Conservation (phyloP, 2,329 filamentous ascomycete species). For the Aspergillus pseudoterreus region DNA sequence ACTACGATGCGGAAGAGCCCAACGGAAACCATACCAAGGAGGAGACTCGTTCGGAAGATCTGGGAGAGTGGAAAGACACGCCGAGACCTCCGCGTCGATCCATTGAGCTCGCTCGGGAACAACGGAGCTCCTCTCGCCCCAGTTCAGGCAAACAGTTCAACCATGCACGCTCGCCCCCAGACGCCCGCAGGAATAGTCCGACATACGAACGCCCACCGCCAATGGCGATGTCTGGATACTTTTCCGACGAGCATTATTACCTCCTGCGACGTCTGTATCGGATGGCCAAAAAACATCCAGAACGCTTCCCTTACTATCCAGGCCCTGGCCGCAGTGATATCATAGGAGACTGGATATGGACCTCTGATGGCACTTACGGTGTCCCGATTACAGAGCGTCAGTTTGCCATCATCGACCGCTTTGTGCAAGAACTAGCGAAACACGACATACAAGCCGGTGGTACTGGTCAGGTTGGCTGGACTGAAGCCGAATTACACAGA, state of each 20-base stretch:
- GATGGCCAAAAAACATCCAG: slow-evolving; percentile 34
- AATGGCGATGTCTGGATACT: slow-evolving; percentile 37
- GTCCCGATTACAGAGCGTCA: slow-evolving; percentile 41
- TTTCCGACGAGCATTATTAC: slow-evolving; percentile 40
- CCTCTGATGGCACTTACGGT: slow-evolving; percentile 38
- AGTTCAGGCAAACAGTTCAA: slow-evolving; percentile 8
- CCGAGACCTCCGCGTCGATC: slow-evolving; percentile 6
- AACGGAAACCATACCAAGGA: slow-evolving; percentile 7
- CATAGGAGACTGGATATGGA: slow-evolving; percentile 42
- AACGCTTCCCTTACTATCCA: slow-evolving; percentile 36
- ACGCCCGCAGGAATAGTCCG: slow-evolving; percentile 6
- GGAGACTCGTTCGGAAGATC: slow-evolving; percentile 5
- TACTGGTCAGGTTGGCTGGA: slow-evolving; percentile 40
- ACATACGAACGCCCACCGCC: slow-evolving; percentile 19
- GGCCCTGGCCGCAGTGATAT: slow-evolving; percentile 34
- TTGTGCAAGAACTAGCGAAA: slow-evolving; percentile 34
- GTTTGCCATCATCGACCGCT: slow-evolving; percentile 40
- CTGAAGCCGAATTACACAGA: slow-evolving; percentile 41
- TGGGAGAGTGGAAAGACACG: slow-evolving; percentile 12
- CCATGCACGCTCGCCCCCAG: slow-evolving; percentile 5
- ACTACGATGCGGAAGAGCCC: slow-evolving; percentile 16
- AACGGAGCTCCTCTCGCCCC: slow-evolving; percentile 4
- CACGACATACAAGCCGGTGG: slow-evolving; percentile 34
- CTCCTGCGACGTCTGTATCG: slow-evolving; percentile 38
- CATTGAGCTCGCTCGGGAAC: slow-evolving; percentile 4